Evolutionary conservation across 345 rosid genomes (phyloP).

Genomic region (Eucalyptus victrix): DNA sequence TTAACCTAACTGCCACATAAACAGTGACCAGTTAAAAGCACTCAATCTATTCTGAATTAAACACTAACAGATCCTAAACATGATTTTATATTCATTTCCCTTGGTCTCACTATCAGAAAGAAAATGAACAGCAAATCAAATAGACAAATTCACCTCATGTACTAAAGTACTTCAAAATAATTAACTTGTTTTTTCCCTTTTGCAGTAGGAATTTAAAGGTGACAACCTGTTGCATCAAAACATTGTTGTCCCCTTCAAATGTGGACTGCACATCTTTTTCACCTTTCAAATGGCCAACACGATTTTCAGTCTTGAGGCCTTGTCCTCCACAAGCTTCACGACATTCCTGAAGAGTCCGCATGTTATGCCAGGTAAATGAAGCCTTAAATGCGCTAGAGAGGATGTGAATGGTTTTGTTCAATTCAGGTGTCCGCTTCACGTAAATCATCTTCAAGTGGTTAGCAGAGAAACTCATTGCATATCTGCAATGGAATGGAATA

Average conservation of each 20-base stretch:
- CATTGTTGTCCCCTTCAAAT: conserved; percentile 92
- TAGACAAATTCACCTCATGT: neutral
- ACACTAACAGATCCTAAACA: neutral
- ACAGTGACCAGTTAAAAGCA: neutral
- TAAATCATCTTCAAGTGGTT: conserved; percentile 70
- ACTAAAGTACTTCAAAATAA: neutral
- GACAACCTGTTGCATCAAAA: conserved; percentile 87
- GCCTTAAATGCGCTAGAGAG: conserved; percentile 85
- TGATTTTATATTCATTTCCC: neutral
- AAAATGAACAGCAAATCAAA: neutral
- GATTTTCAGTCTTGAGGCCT: conserved; percentile 87
- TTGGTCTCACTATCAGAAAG: neutral
- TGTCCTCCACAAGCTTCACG: conserved; percentile 99
- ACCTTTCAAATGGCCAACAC: conserved; percentile 70
- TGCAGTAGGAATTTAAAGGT: neutral
- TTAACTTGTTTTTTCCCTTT: neutral
- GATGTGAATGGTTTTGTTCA: conserved; percentile 71
- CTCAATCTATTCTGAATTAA: neutral
- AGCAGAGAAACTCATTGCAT: conserved; percentile 70
- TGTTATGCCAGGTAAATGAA: conserved; percentile 73
- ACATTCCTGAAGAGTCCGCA: conserved; percentile 98
- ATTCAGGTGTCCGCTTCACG: conserved; percentile 70
- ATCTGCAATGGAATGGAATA: conserved; percentile 21
- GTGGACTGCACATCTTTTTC: conserved; percentile 91
- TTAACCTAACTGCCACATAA: neutral